Base-by-base conservation (phyloP, 1,284 basidiomycete species). In the Microstroma glucosiphilum region DNA sequence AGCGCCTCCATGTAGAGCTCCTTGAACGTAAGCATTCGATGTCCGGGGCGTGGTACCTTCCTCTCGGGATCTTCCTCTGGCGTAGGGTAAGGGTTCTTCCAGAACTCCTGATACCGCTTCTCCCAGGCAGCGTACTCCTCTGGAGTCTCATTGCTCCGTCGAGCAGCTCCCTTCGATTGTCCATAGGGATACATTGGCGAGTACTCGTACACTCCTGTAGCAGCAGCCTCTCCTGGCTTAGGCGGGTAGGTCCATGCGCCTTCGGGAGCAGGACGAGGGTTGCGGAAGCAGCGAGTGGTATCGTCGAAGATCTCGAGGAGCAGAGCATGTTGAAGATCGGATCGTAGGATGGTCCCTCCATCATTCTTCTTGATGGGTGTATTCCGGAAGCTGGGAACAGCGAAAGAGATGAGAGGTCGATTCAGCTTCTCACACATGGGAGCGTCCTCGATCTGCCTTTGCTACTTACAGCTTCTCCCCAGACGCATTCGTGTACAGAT, bases 1-100 rank as follows among this genome's bases (percentile, higher is more conserved):
- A 92, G 79, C 13, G 89, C 85, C 73, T 88, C 87, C 65, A 91
- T 84, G 80, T 92, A 94, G 67, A 93, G 84, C 77, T 92, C 89
- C 68, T 86, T 85, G 78, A 94, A 93, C 59, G 86, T 86, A 46
- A 78, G 70, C 59, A 69, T 68, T 19, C 70, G 62, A 11, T 66
- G 65, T 19, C 76, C 76, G 3, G 72, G 64, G 19, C 69, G 59
- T 13, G 70, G 66, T 55, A 68, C 73, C 37, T 69, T 65, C 42
- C 55, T 15, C 2, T 57, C 21, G 2, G 56, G 40, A 13, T 57
- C 56, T 13, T 57, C 3, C 23, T 25, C 40, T 13, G 11, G 12
- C n/a, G 40, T 40, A 23, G 37, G 23, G 13, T 58, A 40, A 21
- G 30, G 57, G 21, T 54, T 54, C 51, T 54, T 54, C 21, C 26